These are phyloP conservation scores for Thymus quinquecostatus DNA, from an alignment of 257 asterid species.

Conservation along the genomic window DNA sequence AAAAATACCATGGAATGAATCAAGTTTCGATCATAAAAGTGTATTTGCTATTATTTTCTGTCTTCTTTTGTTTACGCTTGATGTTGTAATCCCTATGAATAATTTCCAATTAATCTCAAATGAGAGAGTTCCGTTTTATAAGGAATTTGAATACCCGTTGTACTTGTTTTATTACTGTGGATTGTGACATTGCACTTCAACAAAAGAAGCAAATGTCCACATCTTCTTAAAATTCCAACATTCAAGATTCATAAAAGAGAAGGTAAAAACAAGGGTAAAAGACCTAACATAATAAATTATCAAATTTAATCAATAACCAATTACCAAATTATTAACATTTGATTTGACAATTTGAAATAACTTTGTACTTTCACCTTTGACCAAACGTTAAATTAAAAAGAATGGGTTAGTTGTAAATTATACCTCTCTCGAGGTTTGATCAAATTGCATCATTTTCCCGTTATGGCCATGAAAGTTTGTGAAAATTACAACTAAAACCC, in stretches of 20 bases:
- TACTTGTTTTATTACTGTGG: slow-evolving; percentile 3
- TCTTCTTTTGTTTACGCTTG: no score
- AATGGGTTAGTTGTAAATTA: neutral
- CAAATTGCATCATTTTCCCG: slow-evolving; percentile 5
- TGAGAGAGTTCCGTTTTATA: no score
- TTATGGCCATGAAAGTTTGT: neutral
- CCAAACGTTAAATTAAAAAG: neutral
- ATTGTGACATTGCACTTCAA: slow-evolving; percentile 36
- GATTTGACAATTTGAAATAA: slow-evolving; percentile 1
- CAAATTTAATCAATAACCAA: no score
- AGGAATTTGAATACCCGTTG: no score
- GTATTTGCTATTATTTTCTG: no score
- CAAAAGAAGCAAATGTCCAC: slow-evolving; percentile 33
- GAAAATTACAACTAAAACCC: neutral
- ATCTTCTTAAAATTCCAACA: slow-evolving; percentile 1
- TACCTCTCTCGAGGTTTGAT: slow-evolving; percentile 5
- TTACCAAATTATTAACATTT: neutral
- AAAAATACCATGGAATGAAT: no score
- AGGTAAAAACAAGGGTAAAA: neutral
- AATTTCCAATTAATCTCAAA: no score
- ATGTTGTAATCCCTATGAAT: no score
- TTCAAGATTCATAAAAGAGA: neutral
- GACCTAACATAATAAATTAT: neutral
- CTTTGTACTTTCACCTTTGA: slow-evolving; percentile 8
- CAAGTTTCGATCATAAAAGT: no score